These are phyloP conservation scores for Pilaira anomala DNA, from an alignment of 192 early-diverging fungal species.

Conservation along the genomic window DNA sequence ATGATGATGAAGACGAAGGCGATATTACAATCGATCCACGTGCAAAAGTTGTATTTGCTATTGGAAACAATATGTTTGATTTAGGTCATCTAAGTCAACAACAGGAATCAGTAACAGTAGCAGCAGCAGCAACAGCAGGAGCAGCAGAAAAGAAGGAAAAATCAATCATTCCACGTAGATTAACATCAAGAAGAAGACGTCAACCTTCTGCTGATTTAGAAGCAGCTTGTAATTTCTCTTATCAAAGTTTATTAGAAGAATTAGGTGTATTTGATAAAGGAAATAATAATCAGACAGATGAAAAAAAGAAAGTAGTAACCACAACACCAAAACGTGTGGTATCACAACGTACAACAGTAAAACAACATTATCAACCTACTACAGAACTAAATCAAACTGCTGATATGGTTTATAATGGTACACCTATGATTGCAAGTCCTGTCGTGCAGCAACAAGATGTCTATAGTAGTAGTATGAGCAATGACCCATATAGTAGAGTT, in stretches of 20 bases:
- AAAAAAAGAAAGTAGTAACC: no score
- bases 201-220: constrained; percentile 13
- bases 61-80: constrained; percentile 44
- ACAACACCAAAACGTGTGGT: no score
- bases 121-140: not conserved
- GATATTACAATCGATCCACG: constrained; percentile 35
- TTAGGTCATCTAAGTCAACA: constrained; percentile 30
- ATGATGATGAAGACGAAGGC: constrained; percentile 5
- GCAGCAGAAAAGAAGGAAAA: not conserved
- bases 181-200: constrained; percentile 15
- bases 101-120: not conserved
- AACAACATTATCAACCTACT: no score
- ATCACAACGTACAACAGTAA: no score
- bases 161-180: constrained; percentile 12
- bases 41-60: constrained; percentile 36
- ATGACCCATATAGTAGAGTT: no score
- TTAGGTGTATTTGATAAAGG: constrained; percentile 6
- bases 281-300: not conserved
- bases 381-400: no score
- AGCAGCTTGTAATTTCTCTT: not conserved
- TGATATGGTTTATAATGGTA: no score
- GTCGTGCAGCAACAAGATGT: no score
- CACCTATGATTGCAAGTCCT: no score
- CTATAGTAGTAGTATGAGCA: no score
- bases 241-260: constrained; percentile 13